Conservation (phyloP, 1,284 basidiomycete genomes). For the Tilletiaria anomala region DNA sequence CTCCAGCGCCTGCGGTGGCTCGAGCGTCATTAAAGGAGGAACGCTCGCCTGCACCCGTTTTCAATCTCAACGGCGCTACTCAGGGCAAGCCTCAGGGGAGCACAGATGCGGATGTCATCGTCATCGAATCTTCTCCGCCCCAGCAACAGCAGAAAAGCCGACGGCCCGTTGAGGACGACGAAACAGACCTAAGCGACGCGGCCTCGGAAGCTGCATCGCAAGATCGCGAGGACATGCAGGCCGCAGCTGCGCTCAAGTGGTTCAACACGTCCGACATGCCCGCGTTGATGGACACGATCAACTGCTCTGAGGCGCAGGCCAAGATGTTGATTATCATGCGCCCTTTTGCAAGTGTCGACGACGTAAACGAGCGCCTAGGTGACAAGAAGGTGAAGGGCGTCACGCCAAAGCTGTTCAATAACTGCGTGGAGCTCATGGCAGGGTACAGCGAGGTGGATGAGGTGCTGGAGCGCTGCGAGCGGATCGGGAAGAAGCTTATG, state of each 20-base stretch:
- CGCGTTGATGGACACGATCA: constrained; percentile 73
- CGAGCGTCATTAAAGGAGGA: no score
- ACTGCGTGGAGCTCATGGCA: constrained; percentile 71
- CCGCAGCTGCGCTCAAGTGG: constrained; percentile 46
- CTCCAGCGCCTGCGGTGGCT: no score
- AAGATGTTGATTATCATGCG: constrained; percentile 62
- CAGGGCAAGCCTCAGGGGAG: neutral
- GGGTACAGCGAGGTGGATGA: constrained; percentile 77
- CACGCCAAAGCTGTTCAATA: constrained; percentile 75
- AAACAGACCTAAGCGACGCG: no score
- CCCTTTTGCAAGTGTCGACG: constrained; percentile 64
- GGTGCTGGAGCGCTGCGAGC: constrained; percentile 74
- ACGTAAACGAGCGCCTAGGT: constrained; percentile 47
- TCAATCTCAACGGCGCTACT: neutral
- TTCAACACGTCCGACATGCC: constrained; percentile 65
- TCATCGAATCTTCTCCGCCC: neutral
- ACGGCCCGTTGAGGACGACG: constrained; percentile 11
- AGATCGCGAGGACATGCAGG: constrained; percentile 19
- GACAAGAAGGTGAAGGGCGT: constrained; percentile 80
- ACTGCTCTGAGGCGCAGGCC: constrained; percentile 71
- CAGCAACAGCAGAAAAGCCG: neutral
- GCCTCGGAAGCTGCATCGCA: no score
- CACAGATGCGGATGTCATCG: neutral
- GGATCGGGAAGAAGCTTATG: constrained; percentile 53
- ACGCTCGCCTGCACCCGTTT: no score